phyloP scores from a whole-genome alignment of 768 basidiomycete genomes.

The Collybia mongolica region DNA sequence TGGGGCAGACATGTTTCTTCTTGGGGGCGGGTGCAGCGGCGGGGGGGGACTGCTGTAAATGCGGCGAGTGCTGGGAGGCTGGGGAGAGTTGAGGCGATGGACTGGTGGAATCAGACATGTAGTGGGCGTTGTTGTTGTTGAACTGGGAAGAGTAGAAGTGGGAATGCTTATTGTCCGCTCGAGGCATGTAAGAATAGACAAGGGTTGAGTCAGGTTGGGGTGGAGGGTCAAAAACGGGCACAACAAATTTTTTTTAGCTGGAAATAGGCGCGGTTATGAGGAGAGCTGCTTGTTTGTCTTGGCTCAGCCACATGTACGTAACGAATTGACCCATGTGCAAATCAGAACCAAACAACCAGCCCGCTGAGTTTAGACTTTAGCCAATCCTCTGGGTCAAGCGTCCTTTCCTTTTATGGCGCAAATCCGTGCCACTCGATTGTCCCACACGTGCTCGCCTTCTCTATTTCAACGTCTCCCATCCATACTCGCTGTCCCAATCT shows the following conservation, averaged over 20 bases:
- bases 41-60: background rate
- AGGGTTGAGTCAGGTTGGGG: conserved; percentile 15
- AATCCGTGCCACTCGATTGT: conserved; percentile 15
- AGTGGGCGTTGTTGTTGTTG: conserved; percentile 20
- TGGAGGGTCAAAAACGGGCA: conserved; percentile 23
- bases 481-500: too few relatives aligned
- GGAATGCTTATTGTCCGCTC: conserved; percentile 30
- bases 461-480: too few relatives aligned
- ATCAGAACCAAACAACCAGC: conserved; percentile 23
- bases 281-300: conserved; percentile 26
- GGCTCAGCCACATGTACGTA: conserved; percentile 30
- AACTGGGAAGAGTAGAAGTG: conserved; percentile 31
- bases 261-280: conserved; percentile 26
- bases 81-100: conserved; percentile 27
- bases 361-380: conserved; percentile 29
- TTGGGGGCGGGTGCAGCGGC: conserved; percentile 24
- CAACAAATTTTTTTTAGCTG: background rate
- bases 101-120: conserved; percentile 19
- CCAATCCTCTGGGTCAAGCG: too few relatives aligned
- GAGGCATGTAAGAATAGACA: conserved; percentile 28
- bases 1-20: conserved; percentile 64
- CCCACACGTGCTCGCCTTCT: conserved; percentile 6
- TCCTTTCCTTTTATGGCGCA: conserved; percentile 10
- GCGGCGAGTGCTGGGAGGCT: conserved; percentile 6
- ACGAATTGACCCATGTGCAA: conserved; percentile 26